Base-by-base conservation (phyloP, 768 basidiomycete species). In the Daedalea quercina region DNA sequence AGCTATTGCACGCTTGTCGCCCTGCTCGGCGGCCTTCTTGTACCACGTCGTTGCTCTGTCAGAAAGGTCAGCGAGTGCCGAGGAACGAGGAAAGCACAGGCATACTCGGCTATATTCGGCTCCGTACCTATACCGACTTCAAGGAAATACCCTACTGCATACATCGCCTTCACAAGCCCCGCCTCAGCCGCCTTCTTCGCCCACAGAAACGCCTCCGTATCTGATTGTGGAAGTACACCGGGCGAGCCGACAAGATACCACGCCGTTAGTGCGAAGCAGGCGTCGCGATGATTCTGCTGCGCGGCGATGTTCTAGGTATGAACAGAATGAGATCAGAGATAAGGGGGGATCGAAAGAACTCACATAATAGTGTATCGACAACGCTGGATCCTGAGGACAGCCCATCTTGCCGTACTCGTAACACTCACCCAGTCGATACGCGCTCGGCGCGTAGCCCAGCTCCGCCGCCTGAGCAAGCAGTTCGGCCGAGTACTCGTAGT, bases 331-430 rank as follows among this genome's bases (percentile, higher is more conserved):
- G 50, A 44, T 33, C 23, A 42, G 34, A 23, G 28, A 40, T 12
- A 42, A 34, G 15, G 34, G 8, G n/a, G 35, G n/a, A 33, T 24
- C 33, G 52, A 25, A n/a, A 37, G 52, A n/a, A 78, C 89, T 66
- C 70, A 95, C 94, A 68, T 99, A 98, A 69, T 98, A 98, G 70
- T 99, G 96, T 61, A 99, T 99, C 44, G 92, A 95, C 52, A 99
- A 75, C 25, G 96, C 96, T 1, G 94, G 82, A 66, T 99, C 96
- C 66, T 94, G 90, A 17, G 96, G 96, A 63, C 96, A 98, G 9
- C 94, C 94, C 82, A 97, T 87, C 76, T 91, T 94, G 33, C 96
- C 96, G 68, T 98, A 99, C 74, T 99, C 96, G 68, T 99, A 99
- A 68, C 94, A 97, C 71, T 98, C 95, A 23, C 96, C 96, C 52